These are phyloP conservation scores for Vigna hirtella DNA, from an alignment of 306 rosid species.

Conservation along the genomic window DNA sequence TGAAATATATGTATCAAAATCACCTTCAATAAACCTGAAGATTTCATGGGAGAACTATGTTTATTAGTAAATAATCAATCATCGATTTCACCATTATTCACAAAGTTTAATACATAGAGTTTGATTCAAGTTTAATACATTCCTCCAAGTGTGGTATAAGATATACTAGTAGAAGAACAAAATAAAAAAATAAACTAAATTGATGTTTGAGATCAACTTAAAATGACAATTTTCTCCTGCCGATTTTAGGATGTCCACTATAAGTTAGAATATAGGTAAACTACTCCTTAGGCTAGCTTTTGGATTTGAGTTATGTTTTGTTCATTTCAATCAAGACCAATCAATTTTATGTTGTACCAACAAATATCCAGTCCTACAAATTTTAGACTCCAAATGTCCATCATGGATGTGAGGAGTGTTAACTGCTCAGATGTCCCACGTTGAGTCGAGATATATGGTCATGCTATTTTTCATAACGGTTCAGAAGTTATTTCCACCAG, in stretches of 20 bases:
- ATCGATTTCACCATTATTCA: conserved; percentile 16
- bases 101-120: background rate
- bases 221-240: conserved; percentile 27
- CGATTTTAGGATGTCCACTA: background rate
- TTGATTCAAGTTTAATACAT: conserved; percentile 10
- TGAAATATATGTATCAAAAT: conserved; percentile 78
- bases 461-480: background rate
- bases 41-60: conserved; percentile 41
- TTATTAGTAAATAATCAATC: conserved; percentile 35
- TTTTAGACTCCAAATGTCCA: background rate
- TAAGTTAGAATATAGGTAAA: background rate
- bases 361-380: background rate
- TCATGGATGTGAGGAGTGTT: background rate
- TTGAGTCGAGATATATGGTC: background rate
- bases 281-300: background rate
- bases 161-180: background rate
- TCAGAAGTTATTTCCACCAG: background rate
- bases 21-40: conserved; percentile 93
- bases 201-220: background rate
- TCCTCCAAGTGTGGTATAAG: conserved; percentile 11
- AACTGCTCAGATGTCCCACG: background rate
- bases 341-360: background rate
- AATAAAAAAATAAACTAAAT: background rate
- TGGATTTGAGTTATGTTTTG: background rate
- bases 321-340: background rate